phyloP scores from a whole-genome alignment of 352 stramenopile genomes.

The Phytophthora palmivora region DNA sequence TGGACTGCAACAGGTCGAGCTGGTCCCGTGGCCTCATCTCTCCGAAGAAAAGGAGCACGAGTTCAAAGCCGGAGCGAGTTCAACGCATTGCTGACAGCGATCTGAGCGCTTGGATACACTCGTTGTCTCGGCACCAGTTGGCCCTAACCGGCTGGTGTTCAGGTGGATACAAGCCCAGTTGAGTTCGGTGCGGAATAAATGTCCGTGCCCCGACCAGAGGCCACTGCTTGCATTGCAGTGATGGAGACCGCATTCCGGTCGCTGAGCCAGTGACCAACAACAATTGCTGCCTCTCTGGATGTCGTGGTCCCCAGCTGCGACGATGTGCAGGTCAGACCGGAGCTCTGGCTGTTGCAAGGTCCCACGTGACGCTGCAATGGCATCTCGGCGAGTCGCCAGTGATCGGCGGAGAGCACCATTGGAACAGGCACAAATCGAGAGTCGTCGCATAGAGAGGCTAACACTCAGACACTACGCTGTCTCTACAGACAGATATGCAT shows the following conservation, averaged over 20 bases:
- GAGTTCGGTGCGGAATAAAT: constrained; percentile 8
- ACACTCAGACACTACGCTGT: too few species aligned
- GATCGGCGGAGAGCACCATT: too few species aligned
- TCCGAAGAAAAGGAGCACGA: constrained; percentile 33
- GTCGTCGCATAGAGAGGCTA: too few species aligned
- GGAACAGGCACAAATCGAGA: too few species aligned
- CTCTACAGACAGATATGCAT: too few species aligned
- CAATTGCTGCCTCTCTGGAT: too few species aligned
- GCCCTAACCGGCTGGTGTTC: constrained; percentile 20
- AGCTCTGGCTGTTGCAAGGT: constrained; percentile 20
- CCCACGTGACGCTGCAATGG: constrained; percentile 23
- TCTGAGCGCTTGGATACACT: constrained; percentile 48
- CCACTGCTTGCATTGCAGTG: background rate
- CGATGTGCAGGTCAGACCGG: constrained; percentile 15
- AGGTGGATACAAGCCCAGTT: constrained; percentile 20
- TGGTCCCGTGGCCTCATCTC: constrained; percentile 27
- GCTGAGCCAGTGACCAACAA: background rate
- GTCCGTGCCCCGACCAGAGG: background rate
- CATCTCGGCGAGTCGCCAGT: background rate
- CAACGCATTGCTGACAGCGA: constrained; percentile 22
- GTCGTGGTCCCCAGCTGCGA: constrained; percentile 15
- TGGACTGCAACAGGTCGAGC: constrained; percentile 24
- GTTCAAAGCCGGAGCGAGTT: constrained; percentile 24
- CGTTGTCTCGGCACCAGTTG: constrained; percentile 23
- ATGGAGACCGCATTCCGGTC: background rate